Evolutionary conservation across 768 basidiomycete genomes (phyloP).

Genomic region (Tricholoma furcatifolium): DNA sequence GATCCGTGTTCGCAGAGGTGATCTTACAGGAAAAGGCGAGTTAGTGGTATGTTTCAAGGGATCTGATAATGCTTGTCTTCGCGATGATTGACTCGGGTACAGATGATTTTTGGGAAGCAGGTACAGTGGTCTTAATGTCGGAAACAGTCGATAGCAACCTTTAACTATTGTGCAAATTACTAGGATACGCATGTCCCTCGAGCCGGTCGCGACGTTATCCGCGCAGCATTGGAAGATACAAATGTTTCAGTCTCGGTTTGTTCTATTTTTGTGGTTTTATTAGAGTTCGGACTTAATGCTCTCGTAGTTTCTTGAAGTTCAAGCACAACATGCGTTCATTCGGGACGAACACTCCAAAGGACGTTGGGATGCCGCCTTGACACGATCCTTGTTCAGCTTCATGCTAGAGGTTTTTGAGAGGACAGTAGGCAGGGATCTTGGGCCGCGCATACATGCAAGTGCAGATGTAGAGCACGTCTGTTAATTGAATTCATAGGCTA

Average conservation of each 20-base stretch:
- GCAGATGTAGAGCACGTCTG: slow-evolving; percentile 79
- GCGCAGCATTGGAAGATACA: slow-evolving; percentile 80
- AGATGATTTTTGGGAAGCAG: slow-evolving; percentile 98
- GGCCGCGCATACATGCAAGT: slow-evolving; percentile 50
- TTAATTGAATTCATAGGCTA: slow-evolving; percentile 30
- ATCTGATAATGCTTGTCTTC: neutral
- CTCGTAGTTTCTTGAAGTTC: slow-evolving; percentile 85
- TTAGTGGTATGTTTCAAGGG: slow-evolving; percentile 57
- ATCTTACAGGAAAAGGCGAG: slow-evolving; percentile 78
- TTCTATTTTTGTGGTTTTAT: slow-evolving; percentile 15
- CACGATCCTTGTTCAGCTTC: slow-evolving; percentile 72
- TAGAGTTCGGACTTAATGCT: neutral
- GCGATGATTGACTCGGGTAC: neutral
- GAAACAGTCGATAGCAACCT: neutral
- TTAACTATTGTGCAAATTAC: slow-evolving; percentile 25
- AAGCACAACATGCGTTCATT: slow-evolving; percentile 96
- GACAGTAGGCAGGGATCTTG: slow-evolving; percentile 83
- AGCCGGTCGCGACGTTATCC: slow-evolving; percentile 80
- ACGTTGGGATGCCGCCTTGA: slow-evolving; percentile 93
- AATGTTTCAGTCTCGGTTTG: slow-evolving; percentile 68
- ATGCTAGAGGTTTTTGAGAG: slow-evolving; percentile 96
- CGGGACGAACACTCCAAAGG: slow-evolving; percentile 91
- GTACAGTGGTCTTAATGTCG: slow-evolving; percentile 32
- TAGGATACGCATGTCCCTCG: slow-evolving; percentile 92
- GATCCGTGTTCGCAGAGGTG: slow-evolving; percentile 67